phyloP scores from a whole-genome alignment of 495 filamentous ascomycete species.

The Aspergillus biplanus region DNA sequence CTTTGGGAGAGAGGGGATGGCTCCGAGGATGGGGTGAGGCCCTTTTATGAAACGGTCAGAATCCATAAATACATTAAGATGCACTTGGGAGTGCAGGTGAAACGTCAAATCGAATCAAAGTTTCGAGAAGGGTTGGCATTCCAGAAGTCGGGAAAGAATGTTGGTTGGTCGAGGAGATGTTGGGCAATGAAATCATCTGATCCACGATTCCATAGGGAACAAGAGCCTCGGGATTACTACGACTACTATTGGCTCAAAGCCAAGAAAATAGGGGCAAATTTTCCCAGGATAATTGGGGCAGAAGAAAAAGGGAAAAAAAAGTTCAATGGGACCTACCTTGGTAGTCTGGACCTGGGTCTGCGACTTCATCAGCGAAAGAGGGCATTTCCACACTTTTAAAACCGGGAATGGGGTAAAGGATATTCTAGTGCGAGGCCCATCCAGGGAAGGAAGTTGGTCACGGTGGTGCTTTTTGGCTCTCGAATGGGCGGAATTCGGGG shows the following conservation, averaged over 20 bases:
- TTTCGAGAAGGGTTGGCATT: conserved; percentile 3
- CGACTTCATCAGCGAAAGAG: conserved; percentile 38
- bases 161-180: background rate
- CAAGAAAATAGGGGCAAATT: conserved; percentile 18
- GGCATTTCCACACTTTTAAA: conserved; percentile 30
- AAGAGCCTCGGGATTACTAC: conserved; percentile 25
- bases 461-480: background rate
- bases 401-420: conserved; percentile 2
- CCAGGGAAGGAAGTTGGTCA: conserved; percentile 11
- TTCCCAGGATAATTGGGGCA: conserved; percentile 1
- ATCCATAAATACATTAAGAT: conserved; percentile 25
- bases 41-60: conserved; percentile 38
- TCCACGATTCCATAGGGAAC: conserved; percentile 14
- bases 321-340: conserved; percentile 39
- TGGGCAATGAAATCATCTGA: conserved; percentile 31
- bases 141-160: conserved; percentile 14
- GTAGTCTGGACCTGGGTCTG: conserved; percentile 32
- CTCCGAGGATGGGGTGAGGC: conserved; percentile 32
- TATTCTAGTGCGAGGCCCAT: background rate
- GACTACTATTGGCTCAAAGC: conserved; percentile 26
- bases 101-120: background rate
- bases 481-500: background rate
- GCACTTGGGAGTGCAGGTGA: conserved; percentile 14
- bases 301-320: background rate
- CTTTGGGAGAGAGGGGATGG: conserved; percentile 32